Conservation (phyloP, 192 early-diverging fungal genomes). For the Globomyces pollinis-pini region DNA sequence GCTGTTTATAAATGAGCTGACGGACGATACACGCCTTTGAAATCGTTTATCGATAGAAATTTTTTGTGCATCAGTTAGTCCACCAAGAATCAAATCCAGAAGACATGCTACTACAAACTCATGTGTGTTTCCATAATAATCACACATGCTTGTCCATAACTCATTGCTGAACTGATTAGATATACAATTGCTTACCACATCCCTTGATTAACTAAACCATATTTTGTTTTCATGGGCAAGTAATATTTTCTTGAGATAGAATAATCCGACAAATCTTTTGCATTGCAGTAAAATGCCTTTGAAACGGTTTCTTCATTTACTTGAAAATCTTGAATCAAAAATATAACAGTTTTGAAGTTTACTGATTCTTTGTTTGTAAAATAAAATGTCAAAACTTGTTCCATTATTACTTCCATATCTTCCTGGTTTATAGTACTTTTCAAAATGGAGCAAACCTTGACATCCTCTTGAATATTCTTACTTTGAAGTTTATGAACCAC, state of each 20-base stretch:
- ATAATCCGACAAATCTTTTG: background rate
- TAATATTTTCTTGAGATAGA: background rate
- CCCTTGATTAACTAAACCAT: background rate
- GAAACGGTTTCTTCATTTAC: background rate
- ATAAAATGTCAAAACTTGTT: background rate
- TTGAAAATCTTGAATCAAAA: background rate
- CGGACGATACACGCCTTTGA: background rate
- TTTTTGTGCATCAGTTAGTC: background rate
- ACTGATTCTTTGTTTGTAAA: background rate
- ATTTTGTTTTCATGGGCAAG: constrained; percentile 1
- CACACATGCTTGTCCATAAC: background rate
- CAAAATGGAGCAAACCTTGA: background rate
- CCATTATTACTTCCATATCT: too few relatives aligned
- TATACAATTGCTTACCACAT: too few relatives aligned
- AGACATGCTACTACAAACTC: background rate
- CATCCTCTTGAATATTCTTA: background rate
- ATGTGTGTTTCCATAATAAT: background rate
- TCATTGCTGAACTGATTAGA: too few relatives aligned
- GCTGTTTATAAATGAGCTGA: background rate
- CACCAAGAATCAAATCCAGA: constrained; percentile 3
- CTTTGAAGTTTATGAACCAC: background rate
- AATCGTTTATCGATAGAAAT: background rate
- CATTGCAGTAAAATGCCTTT: background rate
- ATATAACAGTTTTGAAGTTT: background rate
- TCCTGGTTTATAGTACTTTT: too few relatives aligned